A percentile compares a stretch with the other conserved stretches of the same genome.
These are phyloP conservation scores for Russula ochroleuca DNA, from an alignment of 768 basidiomycete species.

Conservation along the genomic window DNA sequence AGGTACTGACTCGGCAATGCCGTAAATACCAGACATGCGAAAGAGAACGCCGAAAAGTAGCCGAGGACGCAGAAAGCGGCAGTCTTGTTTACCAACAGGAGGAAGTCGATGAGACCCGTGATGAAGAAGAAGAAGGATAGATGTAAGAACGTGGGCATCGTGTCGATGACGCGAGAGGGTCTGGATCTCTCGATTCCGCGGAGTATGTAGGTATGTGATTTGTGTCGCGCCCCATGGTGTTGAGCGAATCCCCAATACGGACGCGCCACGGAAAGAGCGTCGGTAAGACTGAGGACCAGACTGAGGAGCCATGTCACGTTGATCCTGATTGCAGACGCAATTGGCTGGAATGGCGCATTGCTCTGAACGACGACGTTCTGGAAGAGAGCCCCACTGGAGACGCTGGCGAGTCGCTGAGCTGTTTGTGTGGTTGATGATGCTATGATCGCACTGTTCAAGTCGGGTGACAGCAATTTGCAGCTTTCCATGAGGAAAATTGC, in stretches of 20 bases:
- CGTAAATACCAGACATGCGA: not conserved
- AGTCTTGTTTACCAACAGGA: slow-evolving; percentile 6
- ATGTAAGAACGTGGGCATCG: slow-evolving; percentile 1
- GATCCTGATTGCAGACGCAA: slow-evolving; percentile 11
- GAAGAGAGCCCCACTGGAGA: slow-evolving; percentile 1
- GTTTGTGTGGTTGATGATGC: slow-evolving; percentile 5
- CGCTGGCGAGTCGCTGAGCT: slow-evolving; percentile 10
- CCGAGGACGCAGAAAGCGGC: slow-evolving; percentile 9
- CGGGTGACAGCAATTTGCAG: not conserved
- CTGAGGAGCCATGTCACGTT: slow-evolving; percentile 19
- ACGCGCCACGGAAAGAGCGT: not conserved
- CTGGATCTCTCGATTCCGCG: not conserved
- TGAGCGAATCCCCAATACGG: not conserved
- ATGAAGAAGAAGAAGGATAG: slow-evolving; percentile 15
- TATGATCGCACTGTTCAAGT: not conserved
- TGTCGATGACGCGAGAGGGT: not conserved
- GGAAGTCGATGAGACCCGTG: slow-evolving; percentile 20
- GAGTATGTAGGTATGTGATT: not conserved
- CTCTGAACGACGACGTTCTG: not conserved
- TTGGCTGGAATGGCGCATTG: not conserved
- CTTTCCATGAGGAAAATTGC: slow-evolving; percentile 11
- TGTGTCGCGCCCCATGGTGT: not conserved
- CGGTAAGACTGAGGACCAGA: slow-evolving; percentile 7
- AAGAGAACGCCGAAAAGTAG: not conserved
- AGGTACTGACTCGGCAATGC: not conserved